These are phyloP conservation scores for Mycena sanguinolenta DNA, from an alignment of 768 basidiomycete genomes.

Conservation along the genomic window DNA sequence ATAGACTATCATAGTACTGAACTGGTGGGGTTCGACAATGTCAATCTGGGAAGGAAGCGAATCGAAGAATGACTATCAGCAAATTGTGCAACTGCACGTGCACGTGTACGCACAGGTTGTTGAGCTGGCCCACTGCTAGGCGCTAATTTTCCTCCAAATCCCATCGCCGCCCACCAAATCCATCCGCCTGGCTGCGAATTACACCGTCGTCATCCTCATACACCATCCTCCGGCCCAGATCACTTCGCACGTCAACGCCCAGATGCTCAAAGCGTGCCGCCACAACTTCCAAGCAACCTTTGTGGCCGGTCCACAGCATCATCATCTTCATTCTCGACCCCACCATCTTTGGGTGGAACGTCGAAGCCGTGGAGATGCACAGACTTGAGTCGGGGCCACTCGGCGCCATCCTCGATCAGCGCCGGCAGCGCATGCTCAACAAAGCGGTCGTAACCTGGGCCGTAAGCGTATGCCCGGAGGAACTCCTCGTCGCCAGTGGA, in stretches of 20 bases:
- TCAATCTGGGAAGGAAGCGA: no score
- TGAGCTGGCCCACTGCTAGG: no score
- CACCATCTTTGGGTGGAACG: not conserved
- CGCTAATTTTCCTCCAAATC: not conserved
- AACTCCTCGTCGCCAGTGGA: not conserved
- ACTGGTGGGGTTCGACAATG: no score
- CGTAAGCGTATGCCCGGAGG: not conserved
- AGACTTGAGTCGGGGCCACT: not conserved
- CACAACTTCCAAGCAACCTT: not conserved
- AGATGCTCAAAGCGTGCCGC: not conserved
- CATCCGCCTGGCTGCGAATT: not conserved
- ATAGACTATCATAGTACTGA: no score
- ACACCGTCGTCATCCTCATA: not conserved
- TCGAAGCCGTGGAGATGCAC: not conserved
- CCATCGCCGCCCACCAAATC: not conserved
- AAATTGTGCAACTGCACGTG: no score
- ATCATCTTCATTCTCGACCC: not conserved
- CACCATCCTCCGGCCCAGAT: not conserved
- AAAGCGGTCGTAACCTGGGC: conserved; percentile 1
- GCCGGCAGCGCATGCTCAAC: not conserved
- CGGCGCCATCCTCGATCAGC: not conserved
- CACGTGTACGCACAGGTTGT: no score
- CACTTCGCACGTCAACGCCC: not conserved
- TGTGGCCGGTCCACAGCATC: not conserved
- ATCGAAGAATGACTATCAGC: no score